Evolutionary conservation across 257 asterid species (phyloP).

Genomic region (Osmanthus fragrans): DNA sequence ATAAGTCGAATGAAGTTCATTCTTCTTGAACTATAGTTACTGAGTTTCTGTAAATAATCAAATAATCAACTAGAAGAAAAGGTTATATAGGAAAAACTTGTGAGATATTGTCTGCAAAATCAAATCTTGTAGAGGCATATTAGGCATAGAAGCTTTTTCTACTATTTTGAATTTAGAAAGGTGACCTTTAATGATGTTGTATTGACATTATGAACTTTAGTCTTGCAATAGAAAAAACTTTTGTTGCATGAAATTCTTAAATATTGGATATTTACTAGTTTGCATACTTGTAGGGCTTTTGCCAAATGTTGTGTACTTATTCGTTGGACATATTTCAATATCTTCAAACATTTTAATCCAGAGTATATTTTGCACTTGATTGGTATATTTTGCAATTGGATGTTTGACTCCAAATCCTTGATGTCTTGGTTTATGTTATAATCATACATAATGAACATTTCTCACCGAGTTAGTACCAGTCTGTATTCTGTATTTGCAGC

Average conservation of each 20-base stretch:
- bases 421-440: not conserved
- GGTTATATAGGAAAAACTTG: not conserved
- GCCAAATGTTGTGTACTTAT: not conserved
- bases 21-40: not conserved
- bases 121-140: not conserved
- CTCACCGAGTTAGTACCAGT: not conserved
- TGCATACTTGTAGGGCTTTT: not conserved
- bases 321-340: not conserved
- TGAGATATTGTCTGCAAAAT: not conserved
- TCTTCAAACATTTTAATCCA: constrained; percentile 1
- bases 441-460: not conserved
- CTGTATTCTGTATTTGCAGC: constrained; percentile 5
- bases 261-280: not conserved
- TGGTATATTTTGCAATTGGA: no score
- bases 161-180: not conserved
- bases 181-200: not conserved
- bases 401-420: not conserved
- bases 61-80: constrained; percentile 5
- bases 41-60: not conserved
- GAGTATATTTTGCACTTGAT: not conserved
- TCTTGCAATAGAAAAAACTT: not conserved
- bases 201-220: not conserved
- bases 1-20: not conserved
- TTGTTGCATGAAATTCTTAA: not conserved
- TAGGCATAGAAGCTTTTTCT: not conserved